A percentile compares a stretch with the other conserved stretches of the same genome.
phyloP scores from a whole-genome alignment of 2,329 filamentous ascomycete species.

The Xylariales sp. region DNA sequence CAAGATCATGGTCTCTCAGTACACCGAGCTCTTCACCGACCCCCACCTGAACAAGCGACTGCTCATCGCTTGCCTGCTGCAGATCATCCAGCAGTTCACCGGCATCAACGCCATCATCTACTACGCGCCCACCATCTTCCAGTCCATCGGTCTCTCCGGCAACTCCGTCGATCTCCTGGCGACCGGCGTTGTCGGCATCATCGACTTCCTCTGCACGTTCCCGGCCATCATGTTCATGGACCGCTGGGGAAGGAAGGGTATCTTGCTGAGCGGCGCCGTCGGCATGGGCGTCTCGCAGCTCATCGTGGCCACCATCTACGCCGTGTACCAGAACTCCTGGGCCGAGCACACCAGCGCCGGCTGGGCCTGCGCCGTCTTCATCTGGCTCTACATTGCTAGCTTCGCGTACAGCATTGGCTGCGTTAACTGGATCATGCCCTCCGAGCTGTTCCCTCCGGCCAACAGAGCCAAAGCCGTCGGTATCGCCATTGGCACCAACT shows the following conservation, averaged over 20 bases:
- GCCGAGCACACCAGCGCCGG: background rate
- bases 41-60: conserved; percentile 36
- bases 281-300: conserved; percentile 32
- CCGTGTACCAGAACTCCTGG: background rate
- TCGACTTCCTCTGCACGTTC: conserved; percentile 42
- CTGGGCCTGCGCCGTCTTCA: background rate
- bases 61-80: conserved; percentile 48
- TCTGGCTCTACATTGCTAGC: conserved; percentile 1
- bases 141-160: conserved; percentile 33
- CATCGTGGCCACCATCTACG: background rate
- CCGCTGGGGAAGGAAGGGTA: conserved; percentile 37
- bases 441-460: background rate
- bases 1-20: conserved; percentile 24
- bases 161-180: conserved; percentile 45
- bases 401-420: conserved; percentile 1
- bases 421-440: conserved; percentile 1
- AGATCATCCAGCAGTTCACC: conserved; percentile 51
- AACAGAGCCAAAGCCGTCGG: conserved; percentile 1
- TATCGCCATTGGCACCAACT: background rate
- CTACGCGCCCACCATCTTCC: conserved; percentile 42
- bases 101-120: conserved; percentile 44
- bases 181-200: conserved; percentile 54
- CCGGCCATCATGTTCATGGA: conserved; percentile 38
- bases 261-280: conserved; percentile 34
- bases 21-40: conserved; percentile 23